phyloP scores from a whole-genome alignment of 1,284 basidiomycete genomes.

The Athelia sp. region DNA sequence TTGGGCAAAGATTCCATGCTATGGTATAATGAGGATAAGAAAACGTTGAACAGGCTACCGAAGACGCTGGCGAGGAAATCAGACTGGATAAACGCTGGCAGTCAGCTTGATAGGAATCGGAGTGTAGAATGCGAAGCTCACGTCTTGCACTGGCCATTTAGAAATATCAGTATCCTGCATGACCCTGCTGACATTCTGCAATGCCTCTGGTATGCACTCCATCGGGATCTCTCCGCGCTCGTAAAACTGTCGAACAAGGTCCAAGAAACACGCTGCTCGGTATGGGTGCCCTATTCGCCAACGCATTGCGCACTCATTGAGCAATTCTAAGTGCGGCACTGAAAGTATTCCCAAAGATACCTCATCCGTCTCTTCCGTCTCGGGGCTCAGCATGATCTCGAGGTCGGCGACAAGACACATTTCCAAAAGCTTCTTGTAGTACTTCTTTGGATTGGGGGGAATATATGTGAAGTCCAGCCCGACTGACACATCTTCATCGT shows the following conservation, averaged over 20 bases:
- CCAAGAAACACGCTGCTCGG: conserved; percentile 78
- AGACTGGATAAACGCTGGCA: conserved; percentile 28
- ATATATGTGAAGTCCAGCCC: conserved; percentile 84
- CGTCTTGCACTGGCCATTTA: conserved; percentile 80
- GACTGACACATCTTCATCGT: conserved; percentile 63
- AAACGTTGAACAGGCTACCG: conserved; percentile 79
- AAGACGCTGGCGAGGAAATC: conserved; percentile 66
- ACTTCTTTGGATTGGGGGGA: conserved; percentile 82
- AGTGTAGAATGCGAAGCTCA: conserved; percentile 30
- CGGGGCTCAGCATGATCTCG: conserved; percentile 81
- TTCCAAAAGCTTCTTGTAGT: conserved; percentile 82
- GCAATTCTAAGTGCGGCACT: conserved; percentile 71
- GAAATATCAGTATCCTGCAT: conserved; percentile 68
- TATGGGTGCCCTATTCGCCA: conserved; percentile 88
- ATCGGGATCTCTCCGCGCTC: conserved; percentile 89
- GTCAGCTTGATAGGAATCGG: conserved; percentile 5
- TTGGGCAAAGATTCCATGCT: conserved; percentile 71
- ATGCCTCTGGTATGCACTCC: conserved; percentile 90
- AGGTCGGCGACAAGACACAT: conserved; percentile 84
- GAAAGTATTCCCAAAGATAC: conserved; percentile 95
- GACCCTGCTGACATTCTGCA: conserved; percentile 68
- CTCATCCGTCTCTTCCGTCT: conserved; percentile 92
- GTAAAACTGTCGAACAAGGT: conserved; percentile 84
- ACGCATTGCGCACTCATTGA: conserved; percentile 83
- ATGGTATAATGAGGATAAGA: conserved; percentile 84